Conservation (phyloP, 2,329 filamentous ascomycete genomes). For the Diaporthe vexans region DNA sequence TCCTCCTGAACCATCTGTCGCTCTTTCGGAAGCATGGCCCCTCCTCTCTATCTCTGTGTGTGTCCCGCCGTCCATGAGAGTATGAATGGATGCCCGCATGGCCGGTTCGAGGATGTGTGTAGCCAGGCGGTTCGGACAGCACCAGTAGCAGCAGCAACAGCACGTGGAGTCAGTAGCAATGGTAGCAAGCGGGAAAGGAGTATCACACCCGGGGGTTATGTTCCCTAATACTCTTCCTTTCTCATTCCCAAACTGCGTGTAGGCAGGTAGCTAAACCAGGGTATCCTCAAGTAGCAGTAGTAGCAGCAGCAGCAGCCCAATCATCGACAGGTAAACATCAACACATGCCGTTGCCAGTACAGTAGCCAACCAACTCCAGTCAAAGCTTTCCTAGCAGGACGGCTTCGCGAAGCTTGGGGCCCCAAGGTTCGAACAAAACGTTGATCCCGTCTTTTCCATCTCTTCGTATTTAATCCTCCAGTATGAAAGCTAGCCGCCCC, state of each 20-base stretch:
- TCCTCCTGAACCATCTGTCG: neutral
- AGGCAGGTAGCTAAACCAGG: constrained; percentile 32
- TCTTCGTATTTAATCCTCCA: neutral
- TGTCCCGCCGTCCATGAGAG: neutral
- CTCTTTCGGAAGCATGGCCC: neutral
- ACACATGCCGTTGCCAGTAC: constrained; percentile 25
- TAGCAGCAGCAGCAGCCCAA: constrained; percentile 12
- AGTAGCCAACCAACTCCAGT: neutral
- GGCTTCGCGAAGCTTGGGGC: neutral
- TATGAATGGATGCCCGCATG: neutral
- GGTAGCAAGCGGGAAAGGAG: too few species aligned
- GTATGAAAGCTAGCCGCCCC: constrained; percentile 27
- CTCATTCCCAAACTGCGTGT: constrained; percentile 31
- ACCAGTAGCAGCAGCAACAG: neutral
- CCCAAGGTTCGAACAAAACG: constrained; percentile 10
- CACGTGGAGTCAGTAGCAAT: neutral
- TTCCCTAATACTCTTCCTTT: constrained; percentile 23
- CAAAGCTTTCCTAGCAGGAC: neutral
- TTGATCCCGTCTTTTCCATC: neutral
- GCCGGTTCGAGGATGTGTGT: neutral
- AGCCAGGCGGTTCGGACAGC: neutral
- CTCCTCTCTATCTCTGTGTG: too few species aligned
- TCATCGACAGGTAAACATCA: constrained; percentile 10
- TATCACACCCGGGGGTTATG: neutral
- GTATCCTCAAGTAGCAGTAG: constrained; percentile 35